These are phyloP conservation scores for Asterophora parasitica DNA, from an alignment of 768 basidiomycete species.

Conservation along the genomic window DNA sequence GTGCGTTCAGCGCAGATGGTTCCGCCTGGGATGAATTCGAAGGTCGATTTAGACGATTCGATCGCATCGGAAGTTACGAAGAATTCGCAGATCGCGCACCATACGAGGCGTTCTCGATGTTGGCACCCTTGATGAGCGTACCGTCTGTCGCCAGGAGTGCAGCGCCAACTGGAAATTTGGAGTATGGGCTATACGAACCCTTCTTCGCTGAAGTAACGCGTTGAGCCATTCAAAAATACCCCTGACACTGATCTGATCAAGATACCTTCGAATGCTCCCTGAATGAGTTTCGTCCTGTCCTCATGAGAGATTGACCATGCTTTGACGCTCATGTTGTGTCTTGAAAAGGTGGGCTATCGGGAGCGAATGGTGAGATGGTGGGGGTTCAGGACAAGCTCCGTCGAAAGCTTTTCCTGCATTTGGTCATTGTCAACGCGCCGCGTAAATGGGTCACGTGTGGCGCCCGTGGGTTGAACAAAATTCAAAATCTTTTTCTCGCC, in stretches of 20 bases:
- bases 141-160: conserved; percentile 72
- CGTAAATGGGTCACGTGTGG: conserved; percentile 21
- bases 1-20: conserved; percentile 95
- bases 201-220: conserved; percentile 48
- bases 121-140: conserved; percentile 75
- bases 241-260: background rate
- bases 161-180: conserved; percentile 90
- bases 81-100: conserved; percentile 38
- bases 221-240: background rate
- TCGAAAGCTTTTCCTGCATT: too few relatives aligned
- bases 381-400: too few relatives aligned
- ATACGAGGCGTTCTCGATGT: conserved; percentile 92
- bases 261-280: conserved; percentile 56
- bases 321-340: conserved; percentile 14
- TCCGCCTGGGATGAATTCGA: conserved; percentile 48
- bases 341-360: background rate
- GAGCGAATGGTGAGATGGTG: too few relatives aligned
- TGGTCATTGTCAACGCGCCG: background rate
- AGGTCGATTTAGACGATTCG: background rate
- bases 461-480: conserved; percentile 38
- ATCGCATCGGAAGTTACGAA: too few relatives aligned
- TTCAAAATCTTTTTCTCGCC: conserved; percentile 26
- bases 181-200: conserved; percentile 78
- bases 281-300: conserved; percentile 46
- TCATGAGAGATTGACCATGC: conserved; percentile 34